Evolutionary conservation across 208 protist species (phyloP).

Genomic region (Phytomonas sp.): DNA sequence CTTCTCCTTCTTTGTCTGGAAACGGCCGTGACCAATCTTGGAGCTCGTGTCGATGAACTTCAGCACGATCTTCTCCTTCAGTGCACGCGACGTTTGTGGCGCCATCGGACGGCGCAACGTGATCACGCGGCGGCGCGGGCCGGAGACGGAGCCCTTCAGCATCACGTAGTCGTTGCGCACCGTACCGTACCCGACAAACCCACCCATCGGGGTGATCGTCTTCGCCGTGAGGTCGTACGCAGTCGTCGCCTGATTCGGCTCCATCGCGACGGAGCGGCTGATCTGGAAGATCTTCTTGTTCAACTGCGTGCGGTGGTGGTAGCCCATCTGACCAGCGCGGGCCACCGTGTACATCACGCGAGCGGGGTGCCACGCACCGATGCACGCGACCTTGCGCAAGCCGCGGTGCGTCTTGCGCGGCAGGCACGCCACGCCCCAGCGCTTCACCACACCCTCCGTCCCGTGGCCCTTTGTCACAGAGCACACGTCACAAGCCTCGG

Average conservation of each 20-base stretch:
- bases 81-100: constrained; percentile 70
- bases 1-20: constrained; percentile 99
- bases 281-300: constrained; percentile 99
- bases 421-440: constrained; percentile 96
- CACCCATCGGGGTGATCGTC: constrained; percentile 98
- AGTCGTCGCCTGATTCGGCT: constrained; percentile 89
- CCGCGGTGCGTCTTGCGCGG: constrained; percentile 99
- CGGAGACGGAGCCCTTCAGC: constrained; percentile 94
- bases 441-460: constrained; percentile 96
- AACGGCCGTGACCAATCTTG: constrained; percentile 98
- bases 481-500: constrained; percentile 96
- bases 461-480: constrained; percentile 98
- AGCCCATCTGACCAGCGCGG: constrained; percentile 98
- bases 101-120: constrained; percentile 97
- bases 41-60: constrained; percentile 99
- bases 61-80: constrained; percentile 90
- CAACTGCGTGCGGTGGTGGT: constrained; percentile 97
- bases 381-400: constrained; percentile 99
- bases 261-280: constrained; percentile 75
- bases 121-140: constrained; percentile 95
- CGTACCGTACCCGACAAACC: constrained; percentile 98
- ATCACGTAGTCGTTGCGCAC: constrained; percentile 97
- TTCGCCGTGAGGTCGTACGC: constrained; percentile 98
- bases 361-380: constrained; percentile 98
- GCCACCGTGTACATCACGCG: constrained; percentile 96